Percentiles rank a stretch among this genome's conserved stretches.
Evolutionary conservation across 2,329 filamentous ascomycete species (phyloP).

Genomic region (Tolypocladium amazonense): DNA sequence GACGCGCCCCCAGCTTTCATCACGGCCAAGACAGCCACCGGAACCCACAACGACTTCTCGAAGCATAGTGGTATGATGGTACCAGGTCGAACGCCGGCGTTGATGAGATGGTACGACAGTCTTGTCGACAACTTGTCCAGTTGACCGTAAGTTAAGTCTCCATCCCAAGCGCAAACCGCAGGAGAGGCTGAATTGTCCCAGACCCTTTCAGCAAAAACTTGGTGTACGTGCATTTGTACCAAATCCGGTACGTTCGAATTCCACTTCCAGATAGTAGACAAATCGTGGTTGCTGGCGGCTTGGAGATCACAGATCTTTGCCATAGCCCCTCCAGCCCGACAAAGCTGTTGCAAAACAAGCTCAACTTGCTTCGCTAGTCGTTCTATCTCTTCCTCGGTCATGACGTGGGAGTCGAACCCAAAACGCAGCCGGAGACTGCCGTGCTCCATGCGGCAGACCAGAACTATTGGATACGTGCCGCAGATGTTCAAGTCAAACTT

Average conservation of each 20-base stretch:
- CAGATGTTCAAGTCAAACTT: background rate
- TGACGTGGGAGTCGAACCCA: background rate
- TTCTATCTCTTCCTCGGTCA: background rate
- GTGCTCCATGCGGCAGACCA: background rate
- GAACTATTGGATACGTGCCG: background rate
- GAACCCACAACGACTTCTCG: conserved; percentile 21
- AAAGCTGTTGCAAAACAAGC: background rate
- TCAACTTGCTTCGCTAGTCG: background rate
- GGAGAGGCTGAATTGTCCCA: conserved; percentile 1
- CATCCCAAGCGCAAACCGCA: conserved; percentile 15
- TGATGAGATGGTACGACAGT: conserved; percentile 3
- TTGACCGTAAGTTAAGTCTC: conserved; percentile 10
- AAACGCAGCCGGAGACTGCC: background rate
- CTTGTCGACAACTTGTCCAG: conserved; percentile 4
- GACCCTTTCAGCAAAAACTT: conserved; percentile 7
- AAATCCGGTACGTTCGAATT: conserved; percentile 5
- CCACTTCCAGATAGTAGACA: conserved; percentile 7
- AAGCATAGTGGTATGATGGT: conserved; percentile 18
- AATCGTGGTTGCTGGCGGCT: background rate
- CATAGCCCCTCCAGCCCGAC: background rate
- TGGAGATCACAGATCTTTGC: background rate
- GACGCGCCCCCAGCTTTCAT: conserved; percentile 19
- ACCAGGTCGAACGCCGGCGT: conserved; percentile 11
- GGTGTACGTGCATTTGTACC: conserved; percentile 7
- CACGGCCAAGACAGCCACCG: conserved; percentile 18